Conservation (phyloP, 139 green algal species). For the Spirogloea muscicola region DNA sequence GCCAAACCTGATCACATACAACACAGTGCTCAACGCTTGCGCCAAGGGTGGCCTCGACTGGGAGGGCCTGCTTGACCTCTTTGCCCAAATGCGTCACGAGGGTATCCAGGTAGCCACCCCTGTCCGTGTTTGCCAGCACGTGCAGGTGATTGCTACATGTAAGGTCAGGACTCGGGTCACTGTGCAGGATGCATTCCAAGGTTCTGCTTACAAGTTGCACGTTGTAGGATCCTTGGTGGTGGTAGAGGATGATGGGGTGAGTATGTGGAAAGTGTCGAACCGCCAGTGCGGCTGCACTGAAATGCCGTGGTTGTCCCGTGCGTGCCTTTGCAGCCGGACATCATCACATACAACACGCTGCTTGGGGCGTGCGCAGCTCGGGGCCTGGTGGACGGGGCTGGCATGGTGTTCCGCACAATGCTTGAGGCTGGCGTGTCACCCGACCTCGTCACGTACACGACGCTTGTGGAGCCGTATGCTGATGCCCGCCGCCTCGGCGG, state of each 20-base stretch:
- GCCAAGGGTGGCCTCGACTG: conserved; percentile 20
- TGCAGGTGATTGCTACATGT: too few relatives aligned
- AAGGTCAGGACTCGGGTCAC: too few relatives aligned
- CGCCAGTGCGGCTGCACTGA: too few relatives aligned
- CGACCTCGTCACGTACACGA: conserved; percentile 30
- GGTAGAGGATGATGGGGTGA: too few relatives aligned
- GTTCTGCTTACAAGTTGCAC: too few relatives aligned
- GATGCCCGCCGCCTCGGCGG: neutral
- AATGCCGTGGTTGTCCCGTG: too few relatives aligned
- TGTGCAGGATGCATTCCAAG: too few relatives aligned
- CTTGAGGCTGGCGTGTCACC: conserved; percentile 20
- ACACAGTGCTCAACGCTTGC: conserved; percentile 34
- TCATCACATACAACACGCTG: conserved; percentile 48
- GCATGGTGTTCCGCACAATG: conserved; percentile 29
- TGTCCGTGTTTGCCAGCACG: too few relatives aligned
- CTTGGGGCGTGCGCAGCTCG: conserved; percentile 13
- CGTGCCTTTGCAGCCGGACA: conserved; percentile 38
- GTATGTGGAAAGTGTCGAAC: too few relatives aligned
- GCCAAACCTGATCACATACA: conserved; percentile 44
- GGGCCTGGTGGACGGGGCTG: conserved; percentile 23
- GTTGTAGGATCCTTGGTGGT: too few relatives aligned
- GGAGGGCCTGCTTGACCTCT: conserved; percentile 32
- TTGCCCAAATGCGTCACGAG: conserved; percentile 44
- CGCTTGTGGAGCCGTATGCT: conserved; percentile 25
- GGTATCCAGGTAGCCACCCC: conserved; percentile 41